Evolutionary conservation across 257 asterid species (phyloP), one percentile per base, ranked within the genome.

Genomic region (Nicotiana undulata): DNA sequence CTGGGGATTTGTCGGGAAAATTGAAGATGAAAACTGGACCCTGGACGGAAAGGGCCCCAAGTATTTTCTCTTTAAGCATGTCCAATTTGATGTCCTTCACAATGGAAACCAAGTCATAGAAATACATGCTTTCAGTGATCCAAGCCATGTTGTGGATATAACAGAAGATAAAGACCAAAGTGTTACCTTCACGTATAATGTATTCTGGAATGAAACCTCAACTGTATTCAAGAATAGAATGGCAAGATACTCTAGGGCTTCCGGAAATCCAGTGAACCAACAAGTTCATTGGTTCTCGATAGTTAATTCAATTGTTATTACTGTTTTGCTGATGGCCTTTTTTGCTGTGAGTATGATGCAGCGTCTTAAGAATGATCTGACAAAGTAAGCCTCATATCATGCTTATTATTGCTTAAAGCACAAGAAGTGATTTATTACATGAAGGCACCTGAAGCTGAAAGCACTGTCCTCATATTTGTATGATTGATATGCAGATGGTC

Each of bases 1-100:
- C 46, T 95, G 98, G 99, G 99, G 94, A 60, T 93, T 90, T 89
- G 77, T 95, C 22, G 98, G 99, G 76, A 95, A 93, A 89, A 89
- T 90, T 84, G 97, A 95, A 89, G 87, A 89, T 13, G 91, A 58
- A 86, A 86, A 77, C 66, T 87, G 88, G 90, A 81, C 85, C 68
- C 60, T 64, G 34, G 90, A 83, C 7, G 81, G 86, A 63, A 88
- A 83, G 84, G 89, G 89, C 66, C 88, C 86, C 59, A 90, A 86
- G 82, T 87, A 86, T 86, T 90, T 88, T 68, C 87, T 95, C 65
- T 95, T 95, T 81, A 89, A 88, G 53, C 94, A 91, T 80, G 87
- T 91, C 70, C 93, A 87, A 76, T 95, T 95, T 79, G 87, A 90
- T 86, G 94, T 85, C 85, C 90, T 89, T 51, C 89, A 95, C 88